phyloP scores from a whole-genome alignment of 305 asterid genomes.

The Fraxinus velutina region DNA sequence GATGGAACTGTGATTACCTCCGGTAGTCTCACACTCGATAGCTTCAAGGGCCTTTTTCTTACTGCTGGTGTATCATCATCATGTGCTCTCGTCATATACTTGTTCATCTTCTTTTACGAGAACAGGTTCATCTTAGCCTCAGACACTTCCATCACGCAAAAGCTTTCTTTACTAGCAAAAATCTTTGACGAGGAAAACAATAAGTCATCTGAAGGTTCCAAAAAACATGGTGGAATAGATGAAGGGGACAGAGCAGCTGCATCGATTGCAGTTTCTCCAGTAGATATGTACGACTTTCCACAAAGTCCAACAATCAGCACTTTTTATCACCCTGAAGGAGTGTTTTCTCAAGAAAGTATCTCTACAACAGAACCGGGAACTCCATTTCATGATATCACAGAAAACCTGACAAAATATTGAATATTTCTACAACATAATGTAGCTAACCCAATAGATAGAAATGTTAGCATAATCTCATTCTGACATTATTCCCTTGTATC shows the following conservation, averaged over 20 bases:
- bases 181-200: conserved; percentile 30
- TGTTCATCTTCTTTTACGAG: conserved; percentile 31
- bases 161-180: conserved; percentile 30
- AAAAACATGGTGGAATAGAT: neutral
- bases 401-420: neutral
- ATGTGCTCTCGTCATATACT: conserved; percentile 32
- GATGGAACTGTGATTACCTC: conserved; percentile 22
- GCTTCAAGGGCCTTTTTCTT: conserved; percentile 37
- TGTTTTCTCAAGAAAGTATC: conserved; percentile 26
- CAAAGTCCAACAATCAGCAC: conserved; percentile 31
- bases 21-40: conserved; percentile 33
- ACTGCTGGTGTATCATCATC: conserved; percentile 36
- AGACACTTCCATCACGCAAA: conserved; percentile 27
- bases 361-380: conserved; percentile 31
- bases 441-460: neutral
- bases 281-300: neutral
- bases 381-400: conserved; percentile 26
- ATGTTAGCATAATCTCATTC: neutral
- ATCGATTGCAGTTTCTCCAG: neutral
- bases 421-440: neutral
- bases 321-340: conserved; percentile 24
- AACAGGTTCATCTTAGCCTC: conserved; percentile 29
- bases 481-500: neutral
- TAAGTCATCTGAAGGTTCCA: neutral
- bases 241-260: neutral